A percentile compares a stretch with the other conserved stretches of the same genome.
These are phyloP conservation scores for Lactarius hengduanensis DNA, from an alignment of 768 basidiomycete genomes.

Conservation along the genomic window DNA sequence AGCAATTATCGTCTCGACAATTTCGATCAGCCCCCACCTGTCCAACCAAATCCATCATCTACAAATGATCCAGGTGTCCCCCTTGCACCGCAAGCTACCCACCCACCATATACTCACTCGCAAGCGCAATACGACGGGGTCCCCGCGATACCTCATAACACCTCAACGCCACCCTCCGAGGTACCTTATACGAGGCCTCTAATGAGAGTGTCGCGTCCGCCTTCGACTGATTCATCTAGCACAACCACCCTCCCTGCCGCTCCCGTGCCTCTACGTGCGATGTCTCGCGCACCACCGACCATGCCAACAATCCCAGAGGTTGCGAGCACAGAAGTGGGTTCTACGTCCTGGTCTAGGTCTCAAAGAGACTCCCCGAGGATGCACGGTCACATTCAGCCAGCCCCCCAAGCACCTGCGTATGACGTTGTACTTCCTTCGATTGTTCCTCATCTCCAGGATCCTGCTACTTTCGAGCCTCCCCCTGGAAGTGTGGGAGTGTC, in stretches of 20 bases:
- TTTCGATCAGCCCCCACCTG: constrained; percentile 14
- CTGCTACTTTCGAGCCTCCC: constrained; percentile 13
- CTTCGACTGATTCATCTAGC: constrained; percentile 19
- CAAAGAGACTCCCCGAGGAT: constrained; percentile 6
- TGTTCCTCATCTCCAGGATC: neutral
- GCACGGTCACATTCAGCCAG: neutral
- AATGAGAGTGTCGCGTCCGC: constrained; percentile 1
- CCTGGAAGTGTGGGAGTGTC: neutral
- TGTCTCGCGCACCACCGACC: constrained; percentile 17
- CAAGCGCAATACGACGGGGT: neutral
- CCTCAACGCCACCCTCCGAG: neutral
- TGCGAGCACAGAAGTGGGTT: constrained; percentile 22
- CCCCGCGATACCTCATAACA: neutral
- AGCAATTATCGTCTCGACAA: constrained; percentile 16
- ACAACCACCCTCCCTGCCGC: constrained; percentile 26
- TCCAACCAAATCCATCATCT: neutral
- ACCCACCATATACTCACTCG: constrained; percentile 6
- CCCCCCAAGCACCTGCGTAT: neutral
- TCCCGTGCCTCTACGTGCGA: neutral
- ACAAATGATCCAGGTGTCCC: neutral
- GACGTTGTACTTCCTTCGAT: neutral
- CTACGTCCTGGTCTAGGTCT: constrained; percentile 14
- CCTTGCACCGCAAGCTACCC: constrained; percentile 7
- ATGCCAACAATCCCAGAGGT: constrained; percentile 29
- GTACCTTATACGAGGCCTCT: constrained; percentile 5